Base-by-base conservation (phyloP, 768 basidiomycete genomes). In the Mycena albidolilacea region DNA sequence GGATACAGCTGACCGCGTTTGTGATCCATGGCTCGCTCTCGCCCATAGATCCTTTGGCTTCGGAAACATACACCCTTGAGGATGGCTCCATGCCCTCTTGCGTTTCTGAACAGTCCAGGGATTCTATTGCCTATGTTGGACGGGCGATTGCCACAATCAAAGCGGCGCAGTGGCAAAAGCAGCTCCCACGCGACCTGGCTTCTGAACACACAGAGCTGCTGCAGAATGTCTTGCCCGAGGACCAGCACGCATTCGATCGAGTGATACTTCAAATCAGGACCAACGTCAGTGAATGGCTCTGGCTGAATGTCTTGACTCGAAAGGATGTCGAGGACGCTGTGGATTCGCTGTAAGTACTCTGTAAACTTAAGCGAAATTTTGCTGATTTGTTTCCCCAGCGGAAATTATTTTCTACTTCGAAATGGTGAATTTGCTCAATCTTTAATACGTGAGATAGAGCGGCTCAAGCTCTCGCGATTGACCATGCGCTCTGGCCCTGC, bases 271-370 rank as follows among this genome's bases (percentile, higher is more conserved):
- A 92, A 71, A 94, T 97, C 46, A 85, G 96, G 70, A 92, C 88
- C 1, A 91, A 93, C 69, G 89, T 97, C 63, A 94, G 95, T 79
- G 97, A 98, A 85, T 98, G 96, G 96, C 85, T 98, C 1, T 98
- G 96, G 97, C 81, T 91, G 30, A 95, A 97, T 78, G 92, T 97
- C 46, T 85, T 98, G 64, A 97, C 95, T 2, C 88, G 88, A 77
- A 89, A 90, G 76, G 95, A 96, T 73, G 92, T 97, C 0, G 92
- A 93, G 74, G 93, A 93, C 30, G 93, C 96, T 0, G 90, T 97
- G 21, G 91, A 96, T 76, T 93, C 95, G 14, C 80, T 97, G 96
- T 96, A 81, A 80, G 94, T 83, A 0, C 65, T 43, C 48, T 50
- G n/a, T 50, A 21, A 17, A 8, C 50, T n/a, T 10, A 2, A 5